Evolutionary conservation across 1,284 basidiomycete genomes (phyloP).

Genomic region (Boletus smithii): DNA sequence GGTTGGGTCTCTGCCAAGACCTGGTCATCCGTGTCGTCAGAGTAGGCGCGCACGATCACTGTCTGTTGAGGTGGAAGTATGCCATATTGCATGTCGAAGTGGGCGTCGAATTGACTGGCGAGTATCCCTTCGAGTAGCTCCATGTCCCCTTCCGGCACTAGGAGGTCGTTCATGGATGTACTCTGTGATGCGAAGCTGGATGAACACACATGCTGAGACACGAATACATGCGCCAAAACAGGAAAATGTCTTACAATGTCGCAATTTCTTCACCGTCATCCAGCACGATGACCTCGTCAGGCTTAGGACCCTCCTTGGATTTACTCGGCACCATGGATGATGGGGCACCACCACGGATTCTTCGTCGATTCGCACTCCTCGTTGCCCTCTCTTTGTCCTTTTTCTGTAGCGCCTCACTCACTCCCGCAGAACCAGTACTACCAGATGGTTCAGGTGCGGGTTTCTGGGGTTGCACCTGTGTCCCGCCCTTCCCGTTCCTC

Average conservation of each 20-base stretch:
- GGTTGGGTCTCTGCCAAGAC: constrained; percentile 87
- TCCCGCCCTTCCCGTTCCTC: constrained; percentile 15
- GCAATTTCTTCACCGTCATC: constrained; percentile 47
- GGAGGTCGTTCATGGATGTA: constrained; percentile 13
- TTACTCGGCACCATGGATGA: constrained; percentile 9
- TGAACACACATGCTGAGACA: not conserved
- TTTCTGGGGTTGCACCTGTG: constrained; percentile 3
- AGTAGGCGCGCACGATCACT: constrained; percentile 84
- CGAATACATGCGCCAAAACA: not conserved
- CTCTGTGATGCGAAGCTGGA: constrained; percentile 22
- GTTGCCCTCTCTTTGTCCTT: constrained; percentile 66
- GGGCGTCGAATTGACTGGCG: constrained; percentile 33
- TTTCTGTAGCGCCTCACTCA: constrained; percentile 71
- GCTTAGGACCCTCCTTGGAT: constrained; percentile 20
- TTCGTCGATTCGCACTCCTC: constrained; percentile 51
- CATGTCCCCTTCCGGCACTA: constrained; percentile 28
- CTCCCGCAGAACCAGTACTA: constrained; percentile 4
- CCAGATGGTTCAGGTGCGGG: constrained; percentile 4
- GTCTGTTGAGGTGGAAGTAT: constrained; percentile 77
- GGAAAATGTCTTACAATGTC: constrained; percentile 19
- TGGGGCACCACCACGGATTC: constrained; percentile 66
- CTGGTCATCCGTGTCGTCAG: constrained; percentile 90
- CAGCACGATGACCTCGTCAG: constrained; percentile 40
- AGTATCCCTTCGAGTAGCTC: constrained; percentile 33
- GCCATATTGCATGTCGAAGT: constrained; percentile 82